A percentile compares a stretch with the other conserved stretches of the same genome.
These are phyloP conservation scores for Lipomyces spencermartinsiae DNA, from an alignment of 805 yeast genomes.

Conservation along the genomic window DNA sequence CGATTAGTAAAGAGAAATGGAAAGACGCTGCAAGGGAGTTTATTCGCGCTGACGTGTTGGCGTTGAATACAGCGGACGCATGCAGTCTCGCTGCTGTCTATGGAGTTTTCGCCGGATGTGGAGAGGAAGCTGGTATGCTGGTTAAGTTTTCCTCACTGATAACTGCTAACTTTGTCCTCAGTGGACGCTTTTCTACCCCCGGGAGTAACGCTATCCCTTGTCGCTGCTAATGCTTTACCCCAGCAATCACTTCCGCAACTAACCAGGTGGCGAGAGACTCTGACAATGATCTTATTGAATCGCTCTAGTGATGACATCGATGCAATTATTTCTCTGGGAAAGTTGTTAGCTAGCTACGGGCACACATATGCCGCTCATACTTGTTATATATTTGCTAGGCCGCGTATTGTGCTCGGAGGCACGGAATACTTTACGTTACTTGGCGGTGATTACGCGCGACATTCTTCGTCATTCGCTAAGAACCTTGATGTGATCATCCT, in stretches of 20 bases:
- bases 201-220: slow-evolving; percentile 24
- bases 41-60: slow-evolving; percentile 55
- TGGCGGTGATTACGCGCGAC: slow-evolving; percentile 42
- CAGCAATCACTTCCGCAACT: slow-evolving; percentile 25
- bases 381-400: slow-evolving; percentile 46
- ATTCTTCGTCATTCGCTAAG: slow-evolving; percentile 53
- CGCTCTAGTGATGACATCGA: slow-evolving; percentile 42
- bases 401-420: slow-evolving; percentile 41
- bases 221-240: slow-evolving; percentile 13
- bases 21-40: slow-evolving; percentile 63
- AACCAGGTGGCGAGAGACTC: slow-evolving; percentile 44
- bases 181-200: slow-evolving; percentile 34
- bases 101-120: slow-evolving; percentile 69
- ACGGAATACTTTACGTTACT: slow-evolving; percentile 41
- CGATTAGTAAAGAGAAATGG: slow-evolving; percentile 69
- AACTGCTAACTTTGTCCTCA: not conserved
- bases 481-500: slow-evolving; percentile 58
- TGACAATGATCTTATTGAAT: slow-evolving; percentile 45
- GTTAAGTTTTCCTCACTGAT: slow-evolving; percentile 41
- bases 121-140: slow-evolving; percentile 58
- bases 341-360: slow-evolving; percentile 48
- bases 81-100: slow-evolving; percentile 61
- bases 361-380: slow-evolving; percentile 51
- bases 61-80: slow-evolving; percentile 47
- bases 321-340: slow-evolving; percentile 49